Evolutionary conservation across 331 rosid genomes (phyloP).

Genomic region (Spiraea crenata): DNA sequence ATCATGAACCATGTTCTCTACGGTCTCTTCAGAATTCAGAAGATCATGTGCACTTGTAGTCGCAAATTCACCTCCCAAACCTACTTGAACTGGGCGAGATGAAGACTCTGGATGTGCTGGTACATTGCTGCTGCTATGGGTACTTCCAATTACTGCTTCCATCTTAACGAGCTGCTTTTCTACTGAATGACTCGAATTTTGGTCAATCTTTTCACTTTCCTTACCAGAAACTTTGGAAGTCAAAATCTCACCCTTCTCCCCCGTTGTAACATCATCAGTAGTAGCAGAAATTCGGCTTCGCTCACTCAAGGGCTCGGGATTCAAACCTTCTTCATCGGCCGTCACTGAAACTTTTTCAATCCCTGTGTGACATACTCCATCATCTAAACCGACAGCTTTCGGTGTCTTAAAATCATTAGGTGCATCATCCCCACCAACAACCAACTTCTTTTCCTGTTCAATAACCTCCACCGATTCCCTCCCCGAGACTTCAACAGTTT

Average conservation of each 20-base stretch:
- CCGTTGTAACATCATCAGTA: constrained; percentile 24
- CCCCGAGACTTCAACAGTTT: constrained; percentile 23
- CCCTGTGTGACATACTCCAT: constrained; percentile 22
- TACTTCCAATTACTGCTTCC: constrained; percentile 21
- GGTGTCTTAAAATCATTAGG: constrained; percentile 17
- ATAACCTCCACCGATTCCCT: constrained; percentile 20
- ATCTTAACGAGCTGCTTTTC: constrained; percentile 31
- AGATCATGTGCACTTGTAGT: constrained; percentile 8
- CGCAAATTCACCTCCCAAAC: constrained; percentile 32
- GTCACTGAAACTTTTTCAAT: constrained; percentile 8
- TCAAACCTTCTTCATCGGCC: constrained; percentile 19
- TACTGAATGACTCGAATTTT: constrained; percentile 22
- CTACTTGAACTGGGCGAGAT: constrained; percentile 25
- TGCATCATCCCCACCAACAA: constrained; percentile 19
- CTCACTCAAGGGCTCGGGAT: constrained; percentile 27
- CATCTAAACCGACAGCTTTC: constrained; percentile 13
- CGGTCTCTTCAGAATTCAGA: constrained; percentile 24
- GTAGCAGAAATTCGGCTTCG: constrained; percentile 24
- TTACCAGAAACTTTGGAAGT: constrained; percentile 22
- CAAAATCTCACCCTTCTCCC: constrained; percentile 27
- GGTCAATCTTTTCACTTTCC: constrained; percentile 16
- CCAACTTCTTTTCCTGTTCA: constrained; percentile 18
- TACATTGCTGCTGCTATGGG: constrained; percentile 17
- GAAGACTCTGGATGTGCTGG: constrained; percentile 17
- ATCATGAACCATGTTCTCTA: constrained; percentile 19